Percentiles rank a stretch among this genome's conserved stretches.
These are phyloP conservation scores for Penicillium capsulatum DNA, from an alignment of 2,329 filamentous ascomycete genomes.

Conservation along the genomic window DNA sequence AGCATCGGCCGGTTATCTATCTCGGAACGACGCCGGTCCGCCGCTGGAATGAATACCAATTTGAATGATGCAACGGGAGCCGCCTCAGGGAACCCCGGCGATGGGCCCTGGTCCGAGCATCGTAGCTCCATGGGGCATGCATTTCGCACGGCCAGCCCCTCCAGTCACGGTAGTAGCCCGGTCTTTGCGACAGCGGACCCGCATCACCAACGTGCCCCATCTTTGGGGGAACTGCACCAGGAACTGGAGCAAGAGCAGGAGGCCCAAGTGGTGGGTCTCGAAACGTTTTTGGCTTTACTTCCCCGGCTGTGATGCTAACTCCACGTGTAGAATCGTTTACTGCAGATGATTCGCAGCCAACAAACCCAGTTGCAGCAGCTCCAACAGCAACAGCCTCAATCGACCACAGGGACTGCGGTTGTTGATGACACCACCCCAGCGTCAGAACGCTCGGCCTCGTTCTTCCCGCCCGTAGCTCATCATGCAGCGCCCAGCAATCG, in stretches of 20 bases:
- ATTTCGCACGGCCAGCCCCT: slow-evolving; percentile 42
- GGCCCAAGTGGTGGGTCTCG: slow-evolving; percentile 45
- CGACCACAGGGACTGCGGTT: slow-evolving; percentile 27
- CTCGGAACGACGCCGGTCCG: slow-evolving; percentile 43
- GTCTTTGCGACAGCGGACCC: slow-evolving; percentile 44
- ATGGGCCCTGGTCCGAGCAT: slow-evolving; percentile 37
- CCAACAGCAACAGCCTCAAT: slow-evolving; percentile 27
- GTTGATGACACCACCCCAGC: slow-evolving; percentile 44
- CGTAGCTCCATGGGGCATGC: slow-evolving; percentile 38
- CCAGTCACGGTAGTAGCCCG: slow-evolving; percentile 41
- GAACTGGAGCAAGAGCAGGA: slow-evolving; percentile 51
- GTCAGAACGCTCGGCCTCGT: slow-evolving; percentile 41
- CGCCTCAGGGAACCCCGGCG: slow-evolving; percentile 31
- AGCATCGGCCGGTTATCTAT: slow-evolving; percentile 36
- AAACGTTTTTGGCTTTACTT: no score
- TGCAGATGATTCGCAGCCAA: slow-evolving; percentile 48
- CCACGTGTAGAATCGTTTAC: slow-evolving; percentile 45
- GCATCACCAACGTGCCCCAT: slow-evolving; percentile 47
- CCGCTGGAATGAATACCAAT: slow-evolving; percentile 38
- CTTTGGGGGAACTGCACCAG: slow-evolving; percentile 49
- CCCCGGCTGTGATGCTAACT: no score
- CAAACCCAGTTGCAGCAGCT: slow-evolving; percentile 45
- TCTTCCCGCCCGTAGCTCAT: slow-evolving; percentile 33
- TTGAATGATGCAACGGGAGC: slow-evolving; percentile 31
- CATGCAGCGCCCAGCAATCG: slow-evolving; percentile 29